Conservation (phyloP, 345 rosid genomes). For the Geranium rotundifolium region DNA sequence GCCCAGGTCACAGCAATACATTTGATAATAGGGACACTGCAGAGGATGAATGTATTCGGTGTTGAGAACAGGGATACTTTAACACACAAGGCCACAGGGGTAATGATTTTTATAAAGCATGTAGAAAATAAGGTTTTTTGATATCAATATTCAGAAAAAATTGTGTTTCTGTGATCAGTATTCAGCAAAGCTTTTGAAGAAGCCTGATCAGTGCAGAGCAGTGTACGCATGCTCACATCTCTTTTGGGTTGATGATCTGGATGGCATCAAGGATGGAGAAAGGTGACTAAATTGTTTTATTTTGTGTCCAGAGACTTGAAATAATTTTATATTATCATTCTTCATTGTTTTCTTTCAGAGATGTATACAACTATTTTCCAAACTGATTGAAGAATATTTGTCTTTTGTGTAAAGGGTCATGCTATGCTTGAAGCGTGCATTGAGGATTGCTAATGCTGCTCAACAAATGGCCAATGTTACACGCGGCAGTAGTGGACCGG, state of each 20-base stretch:
- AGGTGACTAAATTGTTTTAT: slow-evolving; percentile 27
- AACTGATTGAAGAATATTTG: no score
- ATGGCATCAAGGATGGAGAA: slow-evolving; percentile 68
- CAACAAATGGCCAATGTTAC: slow-evolving; percentile 76
- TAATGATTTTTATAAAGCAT: slow-evolving; percentile 20
- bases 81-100: slow-evolving; percentile 93
- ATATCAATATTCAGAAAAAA: neutral
- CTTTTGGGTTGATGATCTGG: slow-evolving; percentile 59
- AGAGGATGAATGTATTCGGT: slow-evolving; percentile 80
- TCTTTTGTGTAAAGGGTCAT: slow-evolving; percentile 39
- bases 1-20: slow-evolving; percentile 80
- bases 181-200: slow-evolving; percentile 82
- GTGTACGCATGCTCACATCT: slow-evolving; percentile 83
- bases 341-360: neutral
- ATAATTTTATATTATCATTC: no score
- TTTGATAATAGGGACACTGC: slow-evolving; percentile 73
- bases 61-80: slow-evolving; percentile 82
- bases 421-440: slow-evolving; percentile 72
- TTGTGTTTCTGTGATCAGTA: slow-evolving; percentile 29
- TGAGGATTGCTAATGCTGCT: slow-evolving; percentile 86
- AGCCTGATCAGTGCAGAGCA: slow-evolving; percentile 93
- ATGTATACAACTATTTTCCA: no score
- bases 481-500: slow-evolving; percentile 71
- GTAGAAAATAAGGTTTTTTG: neutral
- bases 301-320: neutral